Conservation (phyloP, 768 basidiomycete species). For the Mycena filopes region DNA sequence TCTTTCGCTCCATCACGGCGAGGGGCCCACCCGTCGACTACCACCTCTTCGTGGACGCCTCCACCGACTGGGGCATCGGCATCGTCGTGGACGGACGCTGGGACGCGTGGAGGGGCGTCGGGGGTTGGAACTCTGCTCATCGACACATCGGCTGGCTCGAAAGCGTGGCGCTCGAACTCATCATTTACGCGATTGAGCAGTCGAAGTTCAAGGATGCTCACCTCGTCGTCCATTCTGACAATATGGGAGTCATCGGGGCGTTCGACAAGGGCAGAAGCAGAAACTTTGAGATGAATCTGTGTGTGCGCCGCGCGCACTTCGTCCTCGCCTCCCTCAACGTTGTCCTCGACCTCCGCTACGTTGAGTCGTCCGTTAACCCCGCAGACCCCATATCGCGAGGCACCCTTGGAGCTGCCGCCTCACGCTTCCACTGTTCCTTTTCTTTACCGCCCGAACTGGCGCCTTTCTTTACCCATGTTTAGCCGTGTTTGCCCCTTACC, state of each 20-base stretch:
- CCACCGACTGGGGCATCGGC: conserved; percentile 41
- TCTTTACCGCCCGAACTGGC: not conserved
- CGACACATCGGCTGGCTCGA: conserved; percentile 43
- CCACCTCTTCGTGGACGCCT: conserved; percentile 34
- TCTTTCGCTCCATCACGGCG: not conserved
- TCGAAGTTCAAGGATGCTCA: conserved; percentile 29
- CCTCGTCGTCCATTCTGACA: conserved; percentile 14
- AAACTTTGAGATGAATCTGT: conserved; percentile 21
- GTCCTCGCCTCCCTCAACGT: conserved; percentile 4
- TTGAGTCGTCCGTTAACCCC: conserved; percentile 3
- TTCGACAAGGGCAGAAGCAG: not conserved
- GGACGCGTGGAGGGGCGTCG: conserved; percentile 27
- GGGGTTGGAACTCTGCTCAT: conserved; percentile 24
- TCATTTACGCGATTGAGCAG: conserved; percentile 15
- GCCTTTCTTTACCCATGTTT: not conserved
- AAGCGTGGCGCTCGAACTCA: conserved; percentile 19
- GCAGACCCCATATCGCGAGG: not conserved
- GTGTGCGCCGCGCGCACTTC: conserved; percentile 14
- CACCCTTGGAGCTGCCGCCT: not conserved
- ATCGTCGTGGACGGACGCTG: conserved; percentile 31
- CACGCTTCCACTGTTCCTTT: not conserved
- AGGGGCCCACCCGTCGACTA: not conserved
- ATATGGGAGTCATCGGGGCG: conserved; percentile 16
- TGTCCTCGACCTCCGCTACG: conserved; percentile 21
- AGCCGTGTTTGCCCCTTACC: not conserved